Conservation (phyloP, 768 basidiomycete species). For the Myochromella boudieri region DNA sequence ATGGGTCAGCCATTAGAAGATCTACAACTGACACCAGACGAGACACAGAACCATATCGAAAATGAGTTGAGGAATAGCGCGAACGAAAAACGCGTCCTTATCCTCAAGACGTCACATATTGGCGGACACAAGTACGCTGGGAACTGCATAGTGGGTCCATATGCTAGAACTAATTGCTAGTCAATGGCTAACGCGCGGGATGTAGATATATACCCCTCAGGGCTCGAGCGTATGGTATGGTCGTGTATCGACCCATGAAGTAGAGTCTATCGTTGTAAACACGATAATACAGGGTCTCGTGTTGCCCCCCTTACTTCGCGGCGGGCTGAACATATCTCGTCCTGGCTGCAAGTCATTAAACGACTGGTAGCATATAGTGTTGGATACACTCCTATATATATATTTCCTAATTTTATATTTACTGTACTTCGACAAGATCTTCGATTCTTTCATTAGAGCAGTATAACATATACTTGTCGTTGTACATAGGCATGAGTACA, state of each 20-base stretch:
- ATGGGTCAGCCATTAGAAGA: conserved; percentile 63
- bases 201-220: conserved; percentile 83
- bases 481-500: conserved; percentile 18
- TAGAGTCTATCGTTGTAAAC: conserved; percentile 80
- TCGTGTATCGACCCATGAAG: conserved; percentile 87
- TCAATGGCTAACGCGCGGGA: no score
- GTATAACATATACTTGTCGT: conserved; percentile 18
- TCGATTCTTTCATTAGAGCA: conserved; percentile 16
- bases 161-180: no score
- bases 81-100: conserved; percentile 67
- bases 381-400: conserved; percentile 6
- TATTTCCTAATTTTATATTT: conserved; percentile 4
- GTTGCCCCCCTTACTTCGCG: conserved; percentile 81
- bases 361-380: conserved; percentile 56
- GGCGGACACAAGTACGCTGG: conserved; percentile 95
- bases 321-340: conserved; percentile 75
- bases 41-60: conserved; percentile 55
- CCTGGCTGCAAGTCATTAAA: conserved; percentile 68
- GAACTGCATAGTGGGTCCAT: conserved; percentile 73
- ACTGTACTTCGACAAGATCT: neutral
- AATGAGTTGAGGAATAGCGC: conserved; percentile 53
- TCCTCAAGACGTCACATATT: conserved; percentile 86
- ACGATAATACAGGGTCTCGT: conserved; percentile 86
- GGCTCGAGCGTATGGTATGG: conserved; percentile 93
- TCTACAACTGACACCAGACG: conserved; percentile 46